Percentiles rank a stretch among this genome's conserved stretches.
phyloP scores from a whole-genome alignment of 495 filamentous ascomycete species.

The Amphirosellinia nigrospora region DNA sequence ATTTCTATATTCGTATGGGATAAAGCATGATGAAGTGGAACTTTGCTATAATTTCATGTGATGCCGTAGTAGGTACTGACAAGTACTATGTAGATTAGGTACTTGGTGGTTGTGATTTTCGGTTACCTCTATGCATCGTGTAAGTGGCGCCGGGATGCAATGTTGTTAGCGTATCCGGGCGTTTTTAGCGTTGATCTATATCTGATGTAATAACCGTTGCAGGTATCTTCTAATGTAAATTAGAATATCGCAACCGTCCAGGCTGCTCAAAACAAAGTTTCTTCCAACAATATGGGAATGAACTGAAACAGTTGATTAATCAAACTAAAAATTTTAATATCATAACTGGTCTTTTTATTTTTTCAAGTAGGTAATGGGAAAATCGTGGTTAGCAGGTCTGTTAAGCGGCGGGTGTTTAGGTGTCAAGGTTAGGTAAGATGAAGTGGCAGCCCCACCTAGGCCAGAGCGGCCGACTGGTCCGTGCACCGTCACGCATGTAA shows the following conservation, averaged over 20 bases:
- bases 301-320: too few species aligned
- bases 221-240: neutral
- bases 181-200: neutral
- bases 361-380: too few species aligned
- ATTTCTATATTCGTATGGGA: too few species aligned
- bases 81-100: too few species aligned
- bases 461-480: conserved; percentile 24
- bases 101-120: neutral
- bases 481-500: conserved; percentile 40
- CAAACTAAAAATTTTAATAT: too few species aligned
- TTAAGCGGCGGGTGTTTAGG: neutral
- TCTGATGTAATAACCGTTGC: neutral
- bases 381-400: neutral
- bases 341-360: too few species aligned
- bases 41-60: neutral
- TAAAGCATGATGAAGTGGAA: neutral
- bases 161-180: neutral
- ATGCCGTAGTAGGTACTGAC: neutral
- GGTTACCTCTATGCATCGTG: neutral
- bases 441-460: conserved; percentile 7
- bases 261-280: too few species aligned
- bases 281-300: too few species aligned
- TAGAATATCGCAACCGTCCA: too few species aligned
- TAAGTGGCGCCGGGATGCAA: neutral
- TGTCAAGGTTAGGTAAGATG: neutral